Base-by-base conservation (phyloP, 1,284 basidiomycete species). In the Tilletia setariae region DNA sequence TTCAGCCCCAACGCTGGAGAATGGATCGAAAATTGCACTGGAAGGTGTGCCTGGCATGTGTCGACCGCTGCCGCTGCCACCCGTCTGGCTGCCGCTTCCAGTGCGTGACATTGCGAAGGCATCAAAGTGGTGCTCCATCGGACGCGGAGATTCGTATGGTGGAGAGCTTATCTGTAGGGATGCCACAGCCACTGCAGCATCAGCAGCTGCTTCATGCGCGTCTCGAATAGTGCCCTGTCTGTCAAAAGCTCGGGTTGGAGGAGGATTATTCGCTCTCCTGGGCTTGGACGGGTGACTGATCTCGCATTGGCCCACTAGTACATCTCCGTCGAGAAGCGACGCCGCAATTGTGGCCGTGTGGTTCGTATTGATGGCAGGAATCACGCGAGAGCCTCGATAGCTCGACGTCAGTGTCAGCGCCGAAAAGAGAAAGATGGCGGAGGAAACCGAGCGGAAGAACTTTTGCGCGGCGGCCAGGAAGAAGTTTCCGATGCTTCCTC, bases 301-400 rank as follows among this genome's bases (percentile, higher is more conserved):
- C 80, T 96, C 93, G 82, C 94, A 97, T 84, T 98, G 95, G 1
- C 95, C 95, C 30, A 97, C 89, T 30, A 98, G 87, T 63, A 87
- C 88, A 42, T 86, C 85, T 7, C 90, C 91, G 76, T 94, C 88
- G 78, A 89, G 88, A 69, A 98, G 86, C 81, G 94, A 90, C 7
- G 91, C 94, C n/a, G 94, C 93, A 72, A 98, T 95, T 2, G 93
- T 98, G n/a, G 94, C 92, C 0, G 92, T 94, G 83, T 94, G 93
- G 83, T 94, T 96, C 1, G 95, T 98, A 63, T 96, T 90, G 76
- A 98, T 91, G 7, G 90, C 91, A 0, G 95, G 95, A 1, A 97
- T 93, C 61, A 87, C 86, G 79, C 87, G 84, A 8, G 65, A n/a
- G 19, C 63, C 65, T 23, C 67, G 13, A 32, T 62, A 64, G 1